Evolutionary conservation across 345 rosid species (phyloP).

Genomic region (Excoecaria agallocha): DNA sequence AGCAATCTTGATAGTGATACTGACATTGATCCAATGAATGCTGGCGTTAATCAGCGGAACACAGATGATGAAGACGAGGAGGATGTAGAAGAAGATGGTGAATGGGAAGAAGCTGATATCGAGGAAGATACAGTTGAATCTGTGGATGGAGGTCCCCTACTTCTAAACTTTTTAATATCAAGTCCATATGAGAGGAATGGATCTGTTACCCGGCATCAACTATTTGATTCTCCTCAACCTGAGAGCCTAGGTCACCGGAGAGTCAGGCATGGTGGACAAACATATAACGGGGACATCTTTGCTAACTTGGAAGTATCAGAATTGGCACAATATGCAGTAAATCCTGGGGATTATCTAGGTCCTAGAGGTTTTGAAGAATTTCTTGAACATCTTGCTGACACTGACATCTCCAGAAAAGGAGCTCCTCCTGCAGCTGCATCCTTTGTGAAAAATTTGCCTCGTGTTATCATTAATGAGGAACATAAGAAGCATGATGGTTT

Average conservation of each 20-base stretch:
- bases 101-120: conserved; percentile 57
- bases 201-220: conserved; percentile 23
- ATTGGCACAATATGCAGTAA: conserved; percentile 38
- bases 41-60: conserved; percentile 71
- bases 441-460: conserved; percentile 59
- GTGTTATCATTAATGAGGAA: conserved; percentile 41
- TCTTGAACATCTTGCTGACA: conserved; percentile 69
- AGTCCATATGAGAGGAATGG: conserved; percentile 48
- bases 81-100: conserved; percentile 41
- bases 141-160: conserved; percentile 25
- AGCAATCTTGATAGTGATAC: conserved; percentile 64
- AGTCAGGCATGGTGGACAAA: conserved; percentile 42
- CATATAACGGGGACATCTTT: conserved; percentile 33
- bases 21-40: conserved; percentile 94
- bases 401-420: conserved; percentile 73
- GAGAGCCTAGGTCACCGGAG: conserved; percentile 38
- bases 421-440: conserved; percentile 88
- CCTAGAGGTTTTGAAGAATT: conserved; percentile 66
- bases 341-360: conserved; percentile 58
- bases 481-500: conserved; percentile 48
- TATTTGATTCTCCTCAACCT: conserved; percentile 41
- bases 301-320: conserved; percentile 42
- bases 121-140: conserved; percentile 43
- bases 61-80: conserved; percentile 59
- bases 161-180: conserved; percentile 35